phyloP scores from a whole-genome alignment of 495 filamentous ascomycete genomes.

The Astrothelium macrocarpum region DNA sequence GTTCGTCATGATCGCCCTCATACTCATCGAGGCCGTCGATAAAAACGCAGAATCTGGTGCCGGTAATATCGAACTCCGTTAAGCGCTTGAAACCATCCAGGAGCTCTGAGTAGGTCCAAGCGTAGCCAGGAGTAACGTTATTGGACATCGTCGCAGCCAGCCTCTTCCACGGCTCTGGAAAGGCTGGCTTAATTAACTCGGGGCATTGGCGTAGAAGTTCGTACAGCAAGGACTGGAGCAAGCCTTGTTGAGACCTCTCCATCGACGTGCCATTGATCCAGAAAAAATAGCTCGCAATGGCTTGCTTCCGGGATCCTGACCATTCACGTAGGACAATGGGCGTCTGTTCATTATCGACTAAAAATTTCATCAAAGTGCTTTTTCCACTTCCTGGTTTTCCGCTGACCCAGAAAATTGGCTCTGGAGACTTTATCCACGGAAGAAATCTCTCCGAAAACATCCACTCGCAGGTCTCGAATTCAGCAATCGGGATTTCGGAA shows the following conservation, averaged over 20 bases:
- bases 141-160: neutral
- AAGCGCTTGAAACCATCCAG: neutral
- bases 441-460: neutral
- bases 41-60: neutral
- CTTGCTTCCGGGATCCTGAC: neutral
- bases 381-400: conserved; percentile 12
- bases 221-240: conserved; percentile 36
- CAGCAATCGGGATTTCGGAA: neutral
- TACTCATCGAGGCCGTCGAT: too few species aligned
- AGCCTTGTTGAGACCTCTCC: conserved; percentile 36
- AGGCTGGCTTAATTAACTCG: neutral
- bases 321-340: neutral
- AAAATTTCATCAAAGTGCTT: conserved; percentile 10
- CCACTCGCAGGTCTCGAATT: neutral
- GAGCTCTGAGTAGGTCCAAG: neutral
- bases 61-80: too few species aligned
- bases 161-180: neutral
- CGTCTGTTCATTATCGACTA: conserved; percentile 4
- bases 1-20: neutral
- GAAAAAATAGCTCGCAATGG: conserved; percentile 38
- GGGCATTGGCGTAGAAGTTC: conserved; percentile 30
- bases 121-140: neutral
- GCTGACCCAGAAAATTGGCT: conserved; percentile 10
- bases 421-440: neutral
- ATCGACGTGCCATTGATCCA: conserved; percentile 32